These are phyloP conservation scores for Gymnopilus dilepis DNA, from an alignment of 768 basidiomycete species.

Conservation along the genomic window DNA sequence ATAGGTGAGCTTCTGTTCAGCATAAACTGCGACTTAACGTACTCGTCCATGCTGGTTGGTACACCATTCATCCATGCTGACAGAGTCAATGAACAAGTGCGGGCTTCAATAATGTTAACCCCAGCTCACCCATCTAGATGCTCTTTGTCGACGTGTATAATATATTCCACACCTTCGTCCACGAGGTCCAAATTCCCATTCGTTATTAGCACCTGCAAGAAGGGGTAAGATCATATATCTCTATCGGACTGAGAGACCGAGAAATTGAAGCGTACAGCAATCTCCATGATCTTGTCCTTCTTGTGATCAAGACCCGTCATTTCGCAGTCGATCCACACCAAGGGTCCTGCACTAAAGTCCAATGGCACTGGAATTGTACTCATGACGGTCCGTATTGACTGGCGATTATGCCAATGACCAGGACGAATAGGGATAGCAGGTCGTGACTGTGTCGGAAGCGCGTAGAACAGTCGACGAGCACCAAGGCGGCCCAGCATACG, in stretches of 20 bases:
- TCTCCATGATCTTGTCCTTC: slow-evolving; percentile 78
- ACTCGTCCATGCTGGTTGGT: slow-evolving; percentile 79
- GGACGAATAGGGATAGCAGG: slow-evolving; percentile 2
- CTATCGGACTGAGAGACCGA: background rate
- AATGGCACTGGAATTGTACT: slow-evolving; percentile 11
- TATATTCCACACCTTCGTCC: slow-evolving; percentile 79
- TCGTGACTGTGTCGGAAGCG: slow-evolving; percentile 1
- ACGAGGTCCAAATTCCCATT: slow-evolving; percentile 82
- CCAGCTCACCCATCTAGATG: slow-evolving; percentile 68
- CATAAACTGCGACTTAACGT: slow-evolving; percentile 26
- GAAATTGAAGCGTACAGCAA: slow-evolving; percentile 63
- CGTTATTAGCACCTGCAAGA: slow-evolving; percentile 91
- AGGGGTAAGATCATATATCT: background rate
- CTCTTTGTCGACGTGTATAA: slow-evolving; percentile 74
- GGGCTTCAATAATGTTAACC: background rate
- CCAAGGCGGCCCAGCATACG: slow-evolving; percentile 14
- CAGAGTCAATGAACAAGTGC: background rate
- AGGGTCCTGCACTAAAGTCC: slow-evolving; percentile 60
- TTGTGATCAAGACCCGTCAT: slow-evolving; percentile 79
- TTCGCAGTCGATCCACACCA: slow-evolving; percentile 89
- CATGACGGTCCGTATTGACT: background rate
- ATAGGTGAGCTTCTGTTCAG: slow-evolving; percentile 4
- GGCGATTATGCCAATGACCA: background rate
- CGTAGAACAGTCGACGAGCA: slow-evolving; percentile 7
- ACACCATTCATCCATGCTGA: slow-evolving; percentile 91